These are phyloP conservation scores for Phlebiopsis flavidoalba DNA, from an alignment of 768 basidiomycete genomes.

Conservation along the genomic window DNA sequence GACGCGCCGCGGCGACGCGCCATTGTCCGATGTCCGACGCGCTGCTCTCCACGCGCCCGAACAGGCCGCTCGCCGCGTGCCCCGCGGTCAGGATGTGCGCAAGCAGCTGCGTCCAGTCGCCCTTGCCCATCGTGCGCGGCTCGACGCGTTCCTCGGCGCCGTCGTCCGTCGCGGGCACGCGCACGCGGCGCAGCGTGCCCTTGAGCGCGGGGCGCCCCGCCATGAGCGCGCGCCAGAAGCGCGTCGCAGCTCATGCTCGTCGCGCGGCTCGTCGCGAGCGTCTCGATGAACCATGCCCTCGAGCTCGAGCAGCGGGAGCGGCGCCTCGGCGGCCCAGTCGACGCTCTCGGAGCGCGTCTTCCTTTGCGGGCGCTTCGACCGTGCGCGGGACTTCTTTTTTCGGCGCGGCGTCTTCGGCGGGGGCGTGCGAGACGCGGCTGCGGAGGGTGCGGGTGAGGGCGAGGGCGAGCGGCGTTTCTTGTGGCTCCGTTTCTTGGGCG, in stretches of 20 bases:
- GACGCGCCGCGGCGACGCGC: neutral
- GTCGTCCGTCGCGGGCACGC: neutral
- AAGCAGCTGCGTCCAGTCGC: slow-evolving; percentile 47
- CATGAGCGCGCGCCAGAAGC: slow-evolving; percentile 43
- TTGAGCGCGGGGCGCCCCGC: slow-evolving; percentile 23
- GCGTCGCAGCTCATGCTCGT: slow-evolving; percentile 54
- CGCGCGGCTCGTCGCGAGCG: slow-evolving; percentile 66
- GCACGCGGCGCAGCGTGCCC: neutral
- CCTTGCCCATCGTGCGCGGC: slow-evolving; percentile 1
- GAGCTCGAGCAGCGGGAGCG: slow-evolving; percentile 32
- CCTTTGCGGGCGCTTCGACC: neutral
- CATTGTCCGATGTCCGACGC: slow-evolving; percentile 22
- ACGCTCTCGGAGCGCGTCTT: neutral
- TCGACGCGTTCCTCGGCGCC: neutral
- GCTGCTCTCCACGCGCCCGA: slow-evolving; percentile 67
- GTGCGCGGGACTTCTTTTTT: too few species aligned
- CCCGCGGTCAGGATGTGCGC: slow-evolving; percentile 43
- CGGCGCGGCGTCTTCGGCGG: too few species aligned
- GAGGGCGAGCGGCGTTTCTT: too few species aligned
- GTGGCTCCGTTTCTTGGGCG: too few species aligned
- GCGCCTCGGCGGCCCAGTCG: slow-evolving; percentile 3
- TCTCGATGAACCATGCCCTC: slow-evolving; percentile 67
- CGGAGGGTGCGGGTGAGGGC: too few species aligned
- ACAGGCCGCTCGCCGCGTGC: slow-evolving; percentile 49
- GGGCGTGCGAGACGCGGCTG: too few species aligned